phyloP scores from a whole-genome alignment of 2,329 filamentous ascomycete species.

The Monosporascus sp. region DNA sequence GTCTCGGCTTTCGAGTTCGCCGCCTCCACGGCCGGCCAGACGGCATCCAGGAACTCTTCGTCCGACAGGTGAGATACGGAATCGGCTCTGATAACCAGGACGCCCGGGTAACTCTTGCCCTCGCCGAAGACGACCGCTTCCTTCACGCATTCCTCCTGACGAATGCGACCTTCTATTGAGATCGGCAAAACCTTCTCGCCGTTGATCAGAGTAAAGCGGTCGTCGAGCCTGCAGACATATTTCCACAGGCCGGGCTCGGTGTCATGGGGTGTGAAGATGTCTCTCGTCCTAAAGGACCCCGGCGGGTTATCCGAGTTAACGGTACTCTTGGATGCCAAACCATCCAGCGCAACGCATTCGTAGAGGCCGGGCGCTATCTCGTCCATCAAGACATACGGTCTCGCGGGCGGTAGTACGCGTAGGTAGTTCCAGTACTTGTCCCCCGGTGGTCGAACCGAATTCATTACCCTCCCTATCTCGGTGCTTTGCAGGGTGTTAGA shows the following conservation, averaged over 20 bases:
- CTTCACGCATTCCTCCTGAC: constrained; percentile 45
- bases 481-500: constrained; percentile 32
- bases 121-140: constrained; percentile 55
- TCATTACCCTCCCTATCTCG: constrained; percentile 53
- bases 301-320: constrained; percentile 38
- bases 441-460: constrained; percentile 41
- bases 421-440: constrained; percentile 55
- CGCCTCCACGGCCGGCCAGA: constrained; percentile 45
- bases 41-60: constrained; percentile 38
- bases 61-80: constrained; percentile 34
- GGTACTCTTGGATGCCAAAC: constrained; percentile 25
- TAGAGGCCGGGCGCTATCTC: constrained; percentile 28
- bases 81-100: constrained; percentile 48
- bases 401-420: constrained; percentile 32
- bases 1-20: constrained; percentile 46
- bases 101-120: constrained; percentile 44
- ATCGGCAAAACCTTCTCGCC: constrained; percentile 44
- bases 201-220: constrained; percentile 39
- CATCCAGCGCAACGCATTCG: constrained; percentile 26
- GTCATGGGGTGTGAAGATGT: constrained; percentile 38
- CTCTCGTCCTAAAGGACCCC: constrained; percentile 38
- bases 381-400: constrained; percentile 34
- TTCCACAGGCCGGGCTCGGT: constrained; percentile 38
- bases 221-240: constrained; percentile 39
- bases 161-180: constrained; percentile 46